phyloP scores from a whole-genome alignment of 2,329 filamentous ascomycete species.

The Ophiostoma fasciatum region DNA sequence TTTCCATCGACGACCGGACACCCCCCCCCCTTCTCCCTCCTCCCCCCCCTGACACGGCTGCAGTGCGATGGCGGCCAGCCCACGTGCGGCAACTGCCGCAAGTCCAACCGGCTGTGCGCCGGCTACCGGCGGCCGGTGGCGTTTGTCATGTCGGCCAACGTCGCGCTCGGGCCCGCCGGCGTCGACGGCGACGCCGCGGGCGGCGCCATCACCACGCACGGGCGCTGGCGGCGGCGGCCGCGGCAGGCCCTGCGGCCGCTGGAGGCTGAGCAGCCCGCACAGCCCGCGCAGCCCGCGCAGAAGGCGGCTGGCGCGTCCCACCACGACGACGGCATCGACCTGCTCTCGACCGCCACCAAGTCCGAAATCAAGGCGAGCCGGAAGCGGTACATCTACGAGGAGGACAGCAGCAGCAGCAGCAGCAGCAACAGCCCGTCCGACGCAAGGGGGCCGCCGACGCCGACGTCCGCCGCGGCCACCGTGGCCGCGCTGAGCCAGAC shows the following conservation, averaged over 20 bases:
- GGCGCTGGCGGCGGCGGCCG: slow-evolving; percentile 9
- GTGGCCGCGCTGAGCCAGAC: slow-evolving; percentile 1
- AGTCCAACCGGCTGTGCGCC: slow-evolving; percentile 13
- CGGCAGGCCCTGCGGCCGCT: not conserved
- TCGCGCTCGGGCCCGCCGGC: not conserved
- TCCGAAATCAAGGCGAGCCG: not conserved
- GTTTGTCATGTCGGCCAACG: slow-evolving; percentile 10
- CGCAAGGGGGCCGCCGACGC: too few species aligned
- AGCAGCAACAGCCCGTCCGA: too few species aligned
- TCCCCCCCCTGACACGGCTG: not conserved
- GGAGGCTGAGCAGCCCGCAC: too few species aligned
- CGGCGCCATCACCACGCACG: slow-evolving; percentile 6
- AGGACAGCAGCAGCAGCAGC: too few species aligned
- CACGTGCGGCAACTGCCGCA: slow-evolving; percentile 15
- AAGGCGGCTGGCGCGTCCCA: not conserved
- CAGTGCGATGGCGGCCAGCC: slow-evolving; percentile 13
- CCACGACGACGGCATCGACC: slow-evolving; percentile 1
- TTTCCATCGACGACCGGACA: too few species aligned
- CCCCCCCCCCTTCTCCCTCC: not conserved
- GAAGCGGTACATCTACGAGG: slow-evolving; percentile 2
- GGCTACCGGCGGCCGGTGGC: slow-evolving; percentile 13
- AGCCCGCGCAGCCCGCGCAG: not conserved
- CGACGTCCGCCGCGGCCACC: too few species aligned
- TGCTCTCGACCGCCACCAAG: not conserved
- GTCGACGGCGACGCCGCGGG: slow-evolving; percentile 2